Evolutionary conservation across 2,329 filamentous ascomycete species (phyloP).

Genomic region (Diaporthe vaccinii): DNA sequence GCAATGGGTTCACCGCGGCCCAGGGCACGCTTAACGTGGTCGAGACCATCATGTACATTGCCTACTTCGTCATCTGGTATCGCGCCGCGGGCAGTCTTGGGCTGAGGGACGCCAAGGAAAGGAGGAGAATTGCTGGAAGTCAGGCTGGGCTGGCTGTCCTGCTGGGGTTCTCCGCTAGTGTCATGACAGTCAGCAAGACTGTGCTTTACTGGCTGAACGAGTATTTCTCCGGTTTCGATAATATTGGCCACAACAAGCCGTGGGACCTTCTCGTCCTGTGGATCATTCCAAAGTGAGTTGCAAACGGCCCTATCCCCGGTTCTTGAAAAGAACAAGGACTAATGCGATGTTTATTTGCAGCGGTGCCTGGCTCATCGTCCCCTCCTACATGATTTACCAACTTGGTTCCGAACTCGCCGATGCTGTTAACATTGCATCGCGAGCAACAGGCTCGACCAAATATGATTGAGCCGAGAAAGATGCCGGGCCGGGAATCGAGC

Average conservation of each 20-base stretch:
- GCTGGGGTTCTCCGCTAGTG: constrained; percentile 64
- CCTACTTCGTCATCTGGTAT: constrained; percentile 52
- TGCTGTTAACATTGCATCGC: constrained; percentile 57
- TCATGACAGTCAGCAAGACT: constrained; percentile 76
- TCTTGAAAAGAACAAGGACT: not conserved
- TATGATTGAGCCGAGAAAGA: constrained; percentile 50
- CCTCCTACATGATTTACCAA: constrained; percentile 64
- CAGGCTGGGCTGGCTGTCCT: constrained; percentile 60
- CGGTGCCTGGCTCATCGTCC: constrained; percentile 67
- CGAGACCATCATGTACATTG: constrained; percentile 54
- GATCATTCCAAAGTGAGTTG: constrained; percentile 70
- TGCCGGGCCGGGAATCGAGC: not conserved
- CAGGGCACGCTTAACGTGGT: constrained; percentile 67
- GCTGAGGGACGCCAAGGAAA: constrained; percentile 47
- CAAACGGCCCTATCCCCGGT: not conserved
- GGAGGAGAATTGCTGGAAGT: constrained; percentile 56
- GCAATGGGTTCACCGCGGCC: constrained; percentile 82
- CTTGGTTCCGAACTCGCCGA: constrained; percentile 64
- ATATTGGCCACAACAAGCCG: constrained; percentile 68
- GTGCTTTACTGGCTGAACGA: constrained; percentile 71
- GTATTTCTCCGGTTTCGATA: constrained; percentile 67
- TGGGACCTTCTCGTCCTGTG: constrained; percentile 63
- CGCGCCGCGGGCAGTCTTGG: constrained; percentile 43
- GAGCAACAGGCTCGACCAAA: constrained; percentile 51
- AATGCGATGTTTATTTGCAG: constrained; percentile 49